Base-by-base conservation (phyloP, 169 alveolate genomes). In the Pseudocohnilembus persalinus region DNA sequence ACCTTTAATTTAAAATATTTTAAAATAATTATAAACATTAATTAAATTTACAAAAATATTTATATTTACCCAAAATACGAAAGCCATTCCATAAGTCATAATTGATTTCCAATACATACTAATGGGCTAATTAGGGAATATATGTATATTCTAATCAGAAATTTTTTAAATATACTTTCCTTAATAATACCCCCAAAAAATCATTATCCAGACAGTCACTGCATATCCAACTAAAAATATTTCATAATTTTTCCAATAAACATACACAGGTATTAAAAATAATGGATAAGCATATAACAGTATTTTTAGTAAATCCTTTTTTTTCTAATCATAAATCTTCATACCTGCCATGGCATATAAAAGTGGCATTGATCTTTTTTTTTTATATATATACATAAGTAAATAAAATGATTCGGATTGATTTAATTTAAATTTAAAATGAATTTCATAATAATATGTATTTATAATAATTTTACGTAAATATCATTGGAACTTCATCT, bases 401-500 rank as follows among this genome's bases (percentile, higher is more conserved):
- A 49, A 11, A 11, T 11, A 49, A 49, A 11, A 49, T n/a, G n/a
- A n/a, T n/a, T n/a, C n/a, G n/a, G n/a, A n/a, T n/a, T n/a, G n/a
- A n/a, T n/a, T n/a, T n/a, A n/a, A n/a, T n/a, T n/a, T n/a, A n/a
- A n/a, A n/a, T n/a, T n/a, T n/a, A n/a, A n/a, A n/a, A n/a, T n/a
- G n/a, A 49, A 49, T 49, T 11, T 11, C 20, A 49, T 11, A 49
- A 49, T 49, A 49, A 49, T 11, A 11, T 49, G 20, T 49, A 49
- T 11, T 49, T 4, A 11, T 20, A 49, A 49, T 11, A 49, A 49
- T 49, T n/a, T n/a, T 49, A 49, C 68, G 26, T 11, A 49, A 49
- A 82, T 24, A 82, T 28, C 87, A 82, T 82, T 0, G 87, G 87
- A 30, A 82, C 63, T 73, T 82, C 87, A 72, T 82, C 87, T 65